Base-by-base conservation (phyloP, 768 basidiomycete species). In the Kwoniella europaea region DNA sequence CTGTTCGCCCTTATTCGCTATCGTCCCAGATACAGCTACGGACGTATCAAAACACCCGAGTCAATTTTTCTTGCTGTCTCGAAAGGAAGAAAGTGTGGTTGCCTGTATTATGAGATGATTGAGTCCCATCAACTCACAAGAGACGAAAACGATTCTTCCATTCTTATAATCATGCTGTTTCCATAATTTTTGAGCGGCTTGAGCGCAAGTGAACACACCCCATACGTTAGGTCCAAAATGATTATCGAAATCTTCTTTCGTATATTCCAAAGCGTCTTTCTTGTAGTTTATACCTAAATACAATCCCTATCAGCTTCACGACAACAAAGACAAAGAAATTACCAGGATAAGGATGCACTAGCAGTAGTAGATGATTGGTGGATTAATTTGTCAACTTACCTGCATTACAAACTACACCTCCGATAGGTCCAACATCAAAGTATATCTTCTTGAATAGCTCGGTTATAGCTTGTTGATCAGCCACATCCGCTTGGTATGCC, bases 401-500 rank as follows among this genome's bases (percentile, higher is more conserved):
- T 3, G 81, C 81, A 61, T 78, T 82, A 35, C 75, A 76, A 29
- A 82, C 78, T 9, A 82, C 65, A 41, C 81, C 81, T 13, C 79
- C 81, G 15, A 82, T 71, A 20, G 81, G 78, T 61, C 78, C 81
- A 6, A 82, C 67, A 46, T 82, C 81, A 41, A 72, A 61, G 69
- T 78, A 80, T 1, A 80, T 75, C 58, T 69, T 71, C 18, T 65
- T 52, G 42, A 82, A 74, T 12, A 78, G 42, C 55, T 78, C 74
- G 24, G 67, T 44, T 27, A 82, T 72, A 10, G 71, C 73, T 58
- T 71, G 62, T 54, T 72, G 70, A 61, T 82, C 79, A 35, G 75
- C 64, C 4, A 80, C 79, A 63, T 82, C 78, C 35, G 65, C 69
- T 67, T 82, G 64, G 67, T 79, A 82, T 27, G 81, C 81, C 78